Conservation (phyloP, 768 basidiomycete genomes). For the Mrakia hoshinonis region DNA sequence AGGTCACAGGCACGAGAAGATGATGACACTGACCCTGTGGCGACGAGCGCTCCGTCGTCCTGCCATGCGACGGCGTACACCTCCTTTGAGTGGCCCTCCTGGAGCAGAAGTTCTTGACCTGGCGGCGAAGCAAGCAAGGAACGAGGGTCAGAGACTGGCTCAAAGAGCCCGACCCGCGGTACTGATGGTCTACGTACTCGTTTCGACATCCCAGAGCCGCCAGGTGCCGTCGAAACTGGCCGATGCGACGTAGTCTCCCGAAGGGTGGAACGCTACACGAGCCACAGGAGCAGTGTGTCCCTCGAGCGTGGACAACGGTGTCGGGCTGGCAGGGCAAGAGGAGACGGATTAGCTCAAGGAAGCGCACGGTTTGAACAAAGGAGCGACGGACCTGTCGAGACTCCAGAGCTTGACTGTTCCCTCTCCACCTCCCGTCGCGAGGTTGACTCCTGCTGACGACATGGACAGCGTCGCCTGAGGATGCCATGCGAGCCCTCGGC, state of each 20-base stretch:
- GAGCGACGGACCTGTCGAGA: constrained; percentile 56
- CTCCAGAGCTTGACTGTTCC: constrained; percentile 81
- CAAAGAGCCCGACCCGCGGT: background rate
- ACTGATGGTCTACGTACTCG: constrained; percentile 44
- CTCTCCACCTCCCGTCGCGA: constrained; percentile 87
- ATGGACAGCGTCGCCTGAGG: constrained; percentile 71
- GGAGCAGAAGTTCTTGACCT: constrained; percentile 60
- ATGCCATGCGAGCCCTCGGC: constrained; percentile 97
- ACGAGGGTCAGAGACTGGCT: background rate
- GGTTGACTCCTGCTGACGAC: constrained; percentile 61
- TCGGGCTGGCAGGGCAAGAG: constrained; percentile 52
- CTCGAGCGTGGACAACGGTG: constrained; percentile 71
- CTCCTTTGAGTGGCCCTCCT: constrained; percentile 96
- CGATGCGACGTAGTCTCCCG: constrained; percentile 83
- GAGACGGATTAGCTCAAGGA: background rate
- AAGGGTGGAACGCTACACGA: constrained; percentile 92
- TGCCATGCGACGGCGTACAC: constrained; percentile 96
- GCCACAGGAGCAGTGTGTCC: constrained; percentile 88
- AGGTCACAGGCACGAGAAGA: background rate
- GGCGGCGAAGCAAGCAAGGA: background rate
- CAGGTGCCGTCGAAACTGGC: constrained; percentile 96
- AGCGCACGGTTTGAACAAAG: background rate
- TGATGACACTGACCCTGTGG: constrained; percentile 64
- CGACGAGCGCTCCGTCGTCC: constrained; percentile 81
- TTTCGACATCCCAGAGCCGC: constrained; percentile 89